Evolutionary conservation across 2,329 filamentous ascomycete species (phyloP), one percentile per base, ranked within the genome.

Genomic region (Trichoderma breve): DNA sequence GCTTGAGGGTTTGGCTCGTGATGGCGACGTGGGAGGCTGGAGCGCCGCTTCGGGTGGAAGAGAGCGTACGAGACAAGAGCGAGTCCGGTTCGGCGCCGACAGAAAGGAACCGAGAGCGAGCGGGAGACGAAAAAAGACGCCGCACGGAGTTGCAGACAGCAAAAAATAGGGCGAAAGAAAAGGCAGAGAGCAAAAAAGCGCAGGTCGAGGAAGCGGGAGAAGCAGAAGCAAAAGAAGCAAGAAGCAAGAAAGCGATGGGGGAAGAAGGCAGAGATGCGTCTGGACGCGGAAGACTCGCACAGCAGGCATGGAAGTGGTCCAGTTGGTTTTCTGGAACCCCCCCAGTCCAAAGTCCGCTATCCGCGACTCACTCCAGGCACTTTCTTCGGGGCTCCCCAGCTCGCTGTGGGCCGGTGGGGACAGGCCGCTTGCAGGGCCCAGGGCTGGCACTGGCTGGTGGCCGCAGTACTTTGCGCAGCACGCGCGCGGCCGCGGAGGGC

Each of bases 241-340:
- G 36, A 55, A 39, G 36, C 36, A 39, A 39, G 36, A 39, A 21
- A 53, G 60, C 64, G 71, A 36, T 58, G 71, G 63, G 62, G 53
- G 43, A 51, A 60, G n/a, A 30, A 39, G 36, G 57, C 30, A 21
- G 57, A 30, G 57, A 66, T 60, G 32, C 34, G 36, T 65, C 36
- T 47, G 53, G 53, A 67, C 47, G 71, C 68, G 67, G 67, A 71
- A 55, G 61, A 71, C 61, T 57, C 55, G 47, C 36, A 71, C 36
- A 61, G 55, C 28, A 68, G 36, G 36, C 32, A 47, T 62, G 67
- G 39, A 51, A 68, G 43, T 51, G 53, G 60, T 43, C 53, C 39
- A 55, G 60, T 43, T 64, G 58, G 32, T 47, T 72, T 72, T 72
- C 71, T 72, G 71, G 71, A 72, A 72, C 18, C 71, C 70, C 71